Base-by-base conservation (phyloP, 495 filamentous ascomycete genomes). In the Lineolata rhizophorae region DNA sequence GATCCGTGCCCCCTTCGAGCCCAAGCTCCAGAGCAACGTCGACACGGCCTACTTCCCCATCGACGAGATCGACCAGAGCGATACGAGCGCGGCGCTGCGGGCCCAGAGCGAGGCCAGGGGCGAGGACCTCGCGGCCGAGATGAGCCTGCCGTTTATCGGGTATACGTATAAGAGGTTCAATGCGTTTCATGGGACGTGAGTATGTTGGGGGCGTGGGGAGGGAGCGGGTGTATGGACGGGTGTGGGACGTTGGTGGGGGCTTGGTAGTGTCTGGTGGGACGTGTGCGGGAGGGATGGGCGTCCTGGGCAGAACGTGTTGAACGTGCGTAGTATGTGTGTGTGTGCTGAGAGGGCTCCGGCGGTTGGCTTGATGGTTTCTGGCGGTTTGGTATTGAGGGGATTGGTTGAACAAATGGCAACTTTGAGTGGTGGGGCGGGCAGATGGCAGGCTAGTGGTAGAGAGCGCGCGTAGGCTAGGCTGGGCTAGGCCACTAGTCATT, bases 91-190 rank as follows among this genome's bases (percentile, higher is more conserved):
- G 19, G 61, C 61, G 54, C 48, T 90, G 57, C 54, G 65, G 54
- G 64, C 68, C 51, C 64, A 80, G 60, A 65, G 68, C 50, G 60
- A 61, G 20, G 57, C 35, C 18, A 39, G 63, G 49, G 65, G 63
- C 9, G 67, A 72, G 2, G 66, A 72, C 15, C 58, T 73, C 39
- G 64, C 65, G 32, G 68, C 71, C 9, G 90, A 94, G 62, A 80
- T 95, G 70, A 83, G 72, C 50, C 52, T 95, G 47, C 87, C 87
- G 2, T 97, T 97, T 51, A 91, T 95, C 44, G 87, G 87, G 15
- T 97, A 97, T 50, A 97, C 87, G 13, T 97, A 92, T 62, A 95
- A 93, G 62, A 76, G 87, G 35, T 97, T 97, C 54, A 85, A 93
- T 57, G 78, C 75, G 41, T 73, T 74, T 52, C 54, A 65, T 36